Evolutionary conservation across 2,329 filamentous ascomycete species (phyloP), one percentile per base, ranked within the genome.

Genomic region (Fusarium longipes): DNA sequence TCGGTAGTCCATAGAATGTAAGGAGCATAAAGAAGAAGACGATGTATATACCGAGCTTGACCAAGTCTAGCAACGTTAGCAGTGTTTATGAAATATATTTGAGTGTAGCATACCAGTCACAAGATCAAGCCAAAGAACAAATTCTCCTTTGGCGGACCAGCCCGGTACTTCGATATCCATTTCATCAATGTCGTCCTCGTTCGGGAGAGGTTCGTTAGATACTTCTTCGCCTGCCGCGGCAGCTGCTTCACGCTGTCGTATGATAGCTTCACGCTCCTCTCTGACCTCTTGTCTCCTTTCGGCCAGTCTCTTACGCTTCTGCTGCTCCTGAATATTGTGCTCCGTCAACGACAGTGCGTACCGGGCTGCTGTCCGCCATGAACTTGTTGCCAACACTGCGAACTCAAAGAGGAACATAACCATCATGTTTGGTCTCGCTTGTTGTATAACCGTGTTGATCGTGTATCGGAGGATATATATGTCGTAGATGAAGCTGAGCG

Each of bases 401-500:
- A 98, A 98, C 78, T 99, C 96, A 73, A 99, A 99, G 8, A 96
- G 89, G 75, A 99, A 99, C 93, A 99, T 98, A 66, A 99, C 93
- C 93, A 98, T 99, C 92, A 99, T 98, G 60, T 96, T 96, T 1
- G 95, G 93, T n/a, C 91, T 86, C 3, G 95, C 93, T 76, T 96
- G 90, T 58, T 92, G 89, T 48, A 97, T 89, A 30, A 98, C 94
- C 0, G 91, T 93, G 27, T 89, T 87, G 63, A 97, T 84, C 59
- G 91, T 90, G 77, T 97, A 97, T 47, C 85, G 86, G 68, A 97
- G 88, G 80, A 99, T 89, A 76, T 86, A 90, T 24, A 89, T 77
- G 75, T 97, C 91, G 80, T 97, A 97, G 17, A 88, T 70, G 59
- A 97, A 85, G 67, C 94, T 95, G 52, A 97, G 79, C 3, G 91